These are phyloP conservation scores for Cladorrhinum samala DNA, from an alignment of 495 filamentous ascomycete species.

Conservation along the genomic window DNA sequence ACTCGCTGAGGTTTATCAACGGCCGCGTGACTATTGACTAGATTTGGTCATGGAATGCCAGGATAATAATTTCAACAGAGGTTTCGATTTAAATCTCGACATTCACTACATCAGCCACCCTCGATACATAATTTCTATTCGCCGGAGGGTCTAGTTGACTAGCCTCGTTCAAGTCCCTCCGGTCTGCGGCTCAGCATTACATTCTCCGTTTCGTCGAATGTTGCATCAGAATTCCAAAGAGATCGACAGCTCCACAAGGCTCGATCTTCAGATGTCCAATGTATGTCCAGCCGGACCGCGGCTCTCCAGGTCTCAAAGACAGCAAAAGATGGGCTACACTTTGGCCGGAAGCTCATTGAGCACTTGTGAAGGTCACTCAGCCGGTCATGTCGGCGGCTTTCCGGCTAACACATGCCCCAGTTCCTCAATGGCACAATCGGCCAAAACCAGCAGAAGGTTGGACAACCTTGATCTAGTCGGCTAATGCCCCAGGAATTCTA, in stretches of 20 bases:
- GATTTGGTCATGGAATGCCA: no score
- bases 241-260: constrained; percentile 10
- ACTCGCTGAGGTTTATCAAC: background rate
- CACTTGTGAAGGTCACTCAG: background rate
- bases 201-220: background rate
- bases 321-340: no score
- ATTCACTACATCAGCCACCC: no score
- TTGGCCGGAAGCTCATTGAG: background rate
- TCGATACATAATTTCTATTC: no score
- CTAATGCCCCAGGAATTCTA: background rate
- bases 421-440: background rate
- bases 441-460: background rate
- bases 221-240: background rate
- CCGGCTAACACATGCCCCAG: background rate
- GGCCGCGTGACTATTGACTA: background rate
- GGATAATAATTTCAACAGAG: no score
- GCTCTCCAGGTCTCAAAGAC: no score
- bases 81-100: no score
- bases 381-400: background rate
- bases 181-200: constrained; percentile 14
- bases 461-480: background rate
- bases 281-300: no score
- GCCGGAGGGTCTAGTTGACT: no score
- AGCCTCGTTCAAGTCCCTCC: constrained; percentile 16
- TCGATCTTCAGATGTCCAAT: no score